Evolutionary conservation across 371 early-diverging fungal species (phyloP), one percentile per base, ranked within the genome.

Genomic region (Entomophthora muscae): DNA sequence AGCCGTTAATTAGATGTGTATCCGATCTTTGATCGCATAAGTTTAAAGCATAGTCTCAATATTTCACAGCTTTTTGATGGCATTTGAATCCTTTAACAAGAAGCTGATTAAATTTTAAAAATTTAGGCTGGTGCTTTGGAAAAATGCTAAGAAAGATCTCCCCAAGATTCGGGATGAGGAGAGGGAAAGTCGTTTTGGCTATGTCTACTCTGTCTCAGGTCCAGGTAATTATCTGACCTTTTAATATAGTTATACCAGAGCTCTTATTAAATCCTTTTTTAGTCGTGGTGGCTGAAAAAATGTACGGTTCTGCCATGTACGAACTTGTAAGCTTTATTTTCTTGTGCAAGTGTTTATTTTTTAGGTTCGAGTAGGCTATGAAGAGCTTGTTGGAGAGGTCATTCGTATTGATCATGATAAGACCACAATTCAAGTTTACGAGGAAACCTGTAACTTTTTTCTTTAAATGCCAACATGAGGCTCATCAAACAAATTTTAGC

Each of bases 391-490:
- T 33, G 99, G 99, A 66, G 99, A 99, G 79, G 98, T 99, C 68
- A 99, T 99, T 73, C 92, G 96, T 77, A 94, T 99, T 65, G 99
- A 99, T 56, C 89, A 89, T 64, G 98, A 98, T 75, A 97, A 94
- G 77, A 92, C 94, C 22, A 99, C 99, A 30, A 91, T 99, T 66
- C 99, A 99, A 77, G 99, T 99, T 24, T 99, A 99, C 82, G 99
- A 99, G 74, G 99, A 99, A 77, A 99, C 99, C 61, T 84, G 93
- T 88, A 78, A 66, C 73, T 28, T n/a, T n/a, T 23, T 12, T n/a
- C 32, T 58, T 57, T 64, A 17, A n/a, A n/a, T n/a, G n/a, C n/a
- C n/a, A n/a, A n/a, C n/a, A n/a, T n/a, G n/a, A n/a, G n/a, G n/a
- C n/a, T n/a, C n/a, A n/a, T n/a, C n/a, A n/a, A n/a, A n/a, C n/a